These are phyloP conservation scores for Hericium rajendrae DNA, from an alignment of 768 basidiomycete species.

Conservation along the genomic window DNA sequence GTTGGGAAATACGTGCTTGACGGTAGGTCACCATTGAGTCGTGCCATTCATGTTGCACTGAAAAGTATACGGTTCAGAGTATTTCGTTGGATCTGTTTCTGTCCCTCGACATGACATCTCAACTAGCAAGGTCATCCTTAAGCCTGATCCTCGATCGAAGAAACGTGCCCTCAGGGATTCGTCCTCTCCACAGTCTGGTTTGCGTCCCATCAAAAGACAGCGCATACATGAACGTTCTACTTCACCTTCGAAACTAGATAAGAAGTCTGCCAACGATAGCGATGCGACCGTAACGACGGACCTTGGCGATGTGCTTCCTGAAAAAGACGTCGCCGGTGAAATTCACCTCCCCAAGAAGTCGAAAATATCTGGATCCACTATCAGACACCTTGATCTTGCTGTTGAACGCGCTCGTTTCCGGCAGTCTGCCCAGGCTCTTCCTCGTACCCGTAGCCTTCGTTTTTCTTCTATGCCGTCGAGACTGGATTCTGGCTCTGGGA, in stretches of 20 bases:
- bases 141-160: neutral
- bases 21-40: neutral
- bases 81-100: neutral
- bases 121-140: neutral
- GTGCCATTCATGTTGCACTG: neutral
- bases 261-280: neutral
- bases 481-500: neutral
- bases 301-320: neutral
- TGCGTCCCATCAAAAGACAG: neutral
- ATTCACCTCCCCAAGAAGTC: too few species aligned
- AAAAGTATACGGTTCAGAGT: too few species aligned
- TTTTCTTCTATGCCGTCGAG: neutral
- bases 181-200: neutral
- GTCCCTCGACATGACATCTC: neutral
- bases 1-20: slow-evolving; percentile 1
- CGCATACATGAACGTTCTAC: neutral
- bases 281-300: neutral
- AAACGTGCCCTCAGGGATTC: neutral
- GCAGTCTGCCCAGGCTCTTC: neutral
- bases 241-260: neutral
- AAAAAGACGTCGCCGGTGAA: neutral
- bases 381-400: neutral
- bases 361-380: neutral
- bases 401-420: neutral
- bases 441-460: neutral